Base-by-base conservation (phyloP, 2,329 filamentous ascomycete genomes). In the Aspergillus tanneri region DNA sequence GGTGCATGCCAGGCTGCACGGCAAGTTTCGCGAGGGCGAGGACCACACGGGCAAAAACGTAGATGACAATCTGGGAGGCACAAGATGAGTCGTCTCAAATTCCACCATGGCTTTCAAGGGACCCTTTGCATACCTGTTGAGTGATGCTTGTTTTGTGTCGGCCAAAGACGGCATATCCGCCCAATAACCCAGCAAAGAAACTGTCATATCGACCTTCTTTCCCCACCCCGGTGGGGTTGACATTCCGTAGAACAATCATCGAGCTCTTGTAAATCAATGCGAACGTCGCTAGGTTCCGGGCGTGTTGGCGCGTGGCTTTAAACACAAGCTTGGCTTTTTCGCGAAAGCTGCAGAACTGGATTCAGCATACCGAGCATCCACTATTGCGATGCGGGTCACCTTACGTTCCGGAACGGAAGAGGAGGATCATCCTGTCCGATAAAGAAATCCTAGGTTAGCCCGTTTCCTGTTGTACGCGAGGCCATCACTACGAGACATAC, bases 121-220 rank as follows among this genome's bases (percentile, higher is more conserved):
- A 12, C n/a, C n/a, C n/a, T 30, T 11, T 30, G 47, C 57, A 45
- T 63, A 72, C 70, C 67, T 73, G 92, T 77, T 96, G 90, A 73
- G 86, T 95, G 54, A 96, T 86, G 55, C 83, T 87, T 52, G 86
- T 87, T 63, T 89, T 84, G 67, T 77, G 78, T 51, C 87, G 85
- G 40, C 92, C 93, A 68, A 99, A 99, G 54, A 97, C 89, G 53
- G 89, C 73, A 77, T 97, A 99, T 44, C 93, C 93, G 64, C 93
- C 93, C 38, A 95, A 67, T 6, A 96, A 75, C 6, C 93, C 93
- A 9, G 90, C 88, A 52, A 96, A 71, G 72, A 99, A 93, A 52
- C 84, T 83, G 72, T 97, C 91, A 68, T 87, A 88, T 34, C 82
- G 83, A 3, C 86, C 83, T 77, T 82, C 78, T 58, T 84, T 83